Evolutionary conservation across 345 rosid genomes (phyloP).

Genomic region (Eutrema japonicum): DNA sequence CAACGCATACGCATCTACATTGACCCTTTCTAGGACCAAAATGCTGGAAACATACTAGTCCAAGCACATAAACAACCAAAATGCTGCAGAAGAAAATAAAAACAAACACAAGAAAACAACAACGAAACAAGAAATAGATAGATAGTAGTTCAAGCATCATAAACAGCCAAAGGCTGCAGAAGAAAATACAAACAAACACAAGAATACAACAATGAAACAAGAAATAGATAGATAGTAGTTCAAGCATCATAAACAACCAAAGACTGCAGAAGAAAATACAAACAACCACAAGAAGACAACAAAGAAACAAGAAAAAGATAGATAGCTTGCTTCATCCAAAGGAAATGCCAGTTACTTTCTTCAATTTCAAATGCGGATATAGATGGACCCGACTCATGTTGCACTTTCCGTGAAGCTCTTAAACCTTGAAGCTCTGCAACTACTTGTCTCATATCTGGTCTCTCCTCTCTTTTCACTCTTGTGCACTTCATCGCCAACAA

Average conservation of each 20-base stretch:
- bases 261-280: neutral
- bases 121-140: neutral
- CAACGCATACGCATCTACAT: constrained; percentile 21
- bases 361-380: neutral
- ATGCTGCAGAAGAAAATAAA: neutral
- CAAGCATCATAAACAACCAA: too few relatives aligned
- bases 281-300: neutral
- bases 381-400: neutral
- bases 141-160: too few relatives aligned
- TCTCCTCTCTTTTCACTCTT: constrained; percentile 37
- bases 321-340: neutral
- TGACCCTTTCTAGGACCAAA: constrained; percentile 28
- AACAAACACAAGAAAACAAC: neutral
- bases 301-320: neutral
- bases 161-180: neutral
- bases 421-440: constrained; percentile 41
- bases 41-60: too few relatives aligned
- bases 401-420: neutral
- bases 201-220: neutral
- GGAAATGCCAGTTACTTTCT: neutral
- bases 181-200: neutral
- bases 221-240: too few relatives aligned
- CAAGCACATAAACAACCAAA: too few relatives aligned
- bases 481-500: constrained; percentile 38
- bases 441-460: constrained; percentile 46